Conservation (phyloP, 768 basidiomycete species). For the Pleurotus djamor region DNA sequence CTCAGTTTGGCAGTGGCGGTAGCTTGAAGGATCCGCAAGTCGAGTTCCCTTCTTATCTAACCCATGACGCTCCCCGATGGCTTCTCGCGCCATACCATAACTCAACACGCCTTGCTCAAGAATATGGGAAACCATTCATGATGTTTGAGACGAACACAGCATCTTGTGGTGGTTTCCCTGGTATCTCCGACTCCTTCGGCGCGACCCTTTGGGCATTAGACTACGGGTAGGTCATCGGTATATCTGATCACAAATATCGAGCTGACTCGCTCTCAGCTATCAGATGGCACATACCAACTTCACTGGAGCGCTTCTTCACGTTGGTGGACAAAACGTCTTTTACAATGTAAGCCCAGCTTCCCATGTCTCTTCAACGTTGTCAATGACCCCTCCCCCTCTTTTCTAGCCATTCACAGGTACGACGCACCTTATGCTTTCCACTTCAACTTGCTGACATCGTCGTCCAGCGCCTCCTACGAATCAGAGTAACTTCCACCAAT, state of each 20-base stretch:
- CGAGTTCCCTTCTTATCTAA: constrained; percentile 13
- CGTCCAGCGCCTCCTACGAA: constrained; percentile 37
- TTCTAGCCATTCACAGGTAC: constrained; percentile 29
- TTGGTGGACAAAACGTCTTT: constrained; percentile 18
- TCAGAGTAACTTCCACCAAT: constrained; percentile 54
- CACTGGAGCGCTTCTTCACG: constrained; percentile 23
- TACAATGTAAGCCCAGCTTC: constrained; percentile 24
- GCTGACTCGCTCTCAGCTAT: constrained; percentile 8
- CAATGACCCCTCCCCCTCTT: too few relatives aligned
- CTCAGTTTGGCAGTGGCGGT: constrained; percentile 24
- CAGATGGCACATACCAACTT: constrained; percentile 38
- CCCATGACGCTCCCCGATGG: constrained; percentile 24
- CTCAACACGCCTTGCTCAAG: constrained; percentile 8
- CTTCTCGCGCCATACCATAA: constrained; percentile 9
- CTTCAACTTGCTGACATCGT: constrained; percentile 21
- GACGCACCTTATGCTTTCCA: constrained; percentile 23
- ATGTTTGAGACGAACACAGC: constrained; percentile 47
- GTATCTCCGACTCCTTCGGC: constrained; percentile 37
- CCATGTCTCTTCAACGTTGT: constrained; percentile 9
- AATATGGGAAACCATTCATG: constrained; percentile 23
- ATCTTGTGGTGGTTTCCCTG: constrained; percentile 42
- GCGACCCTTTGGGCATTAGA: constrained; percentile 43
- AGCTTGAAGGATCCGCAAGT: constrained; percentile 21
- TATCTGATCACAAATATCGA: background rate
- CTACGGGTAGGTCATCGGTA: constrained; percentile 14